phyloP scores from a whole-genome alignment of 306 rosid genomes.

The Castanea sativa region DNA sequence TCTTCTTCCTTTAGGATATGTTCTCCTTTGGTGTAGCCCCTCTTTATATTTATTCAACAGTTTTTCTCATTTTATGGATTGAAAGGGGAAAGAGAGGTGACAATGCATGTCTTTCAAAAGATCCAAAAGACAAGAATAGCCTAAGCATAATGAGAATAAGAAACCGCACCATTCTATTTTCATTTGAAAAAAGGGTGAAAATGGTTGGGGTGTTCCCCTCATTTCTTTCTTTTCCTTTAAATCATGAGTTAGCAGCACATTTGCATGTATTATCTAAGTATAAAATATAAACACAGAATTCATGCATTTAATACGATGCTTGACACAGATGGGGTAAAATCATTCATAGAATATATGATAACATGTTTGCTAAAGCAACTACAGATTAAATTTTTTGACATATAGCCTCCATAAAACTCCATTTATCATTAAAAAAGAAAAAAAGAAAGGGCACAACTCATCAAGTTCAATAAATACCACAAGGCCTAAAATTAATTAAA shows the following conservation, averaged over 20 bases:
- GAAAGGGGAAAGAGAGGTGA: not conserved
- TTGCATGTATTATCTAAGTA: not conserved
- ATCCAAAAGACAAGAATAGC: not conserved
- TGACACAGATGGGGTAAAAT: not conserved
- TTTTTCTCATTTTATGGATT: not conserved
- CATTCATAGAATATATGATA: not conserved
- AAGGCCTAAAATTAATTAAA: not conserved
- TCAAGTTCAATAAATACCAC: not conserved
- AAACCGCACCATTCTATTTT: not conserved
- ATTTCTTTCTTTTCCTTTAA: not conserved
- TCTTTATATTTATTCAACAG: not conserved
- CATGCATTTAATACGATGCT: not conserved
- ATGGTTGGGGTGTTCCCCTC: too few species aligned
- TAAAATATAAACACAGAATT: not conserved
- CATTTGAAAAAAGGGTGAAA: not conserved
- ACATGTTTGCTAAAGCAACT: not conserved
- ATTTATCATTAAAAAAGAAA: not conserved
- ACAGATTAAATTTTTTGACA: not conserved
- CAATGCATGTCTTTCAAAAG: not conserved
- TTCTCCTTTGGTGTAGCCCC: not conserved
- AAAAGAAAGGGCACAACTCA: not conserved
- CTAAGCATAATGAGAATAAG: not conserved
- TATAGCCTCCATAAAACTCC: not conserved
- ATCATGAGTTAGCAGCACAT: not conserved
- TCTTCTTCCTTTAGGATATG: not conserved